Base-by-base conservation (phyloP, 1,139 yeast genomes). In the Yamadazyma trypodendri region DNA sequence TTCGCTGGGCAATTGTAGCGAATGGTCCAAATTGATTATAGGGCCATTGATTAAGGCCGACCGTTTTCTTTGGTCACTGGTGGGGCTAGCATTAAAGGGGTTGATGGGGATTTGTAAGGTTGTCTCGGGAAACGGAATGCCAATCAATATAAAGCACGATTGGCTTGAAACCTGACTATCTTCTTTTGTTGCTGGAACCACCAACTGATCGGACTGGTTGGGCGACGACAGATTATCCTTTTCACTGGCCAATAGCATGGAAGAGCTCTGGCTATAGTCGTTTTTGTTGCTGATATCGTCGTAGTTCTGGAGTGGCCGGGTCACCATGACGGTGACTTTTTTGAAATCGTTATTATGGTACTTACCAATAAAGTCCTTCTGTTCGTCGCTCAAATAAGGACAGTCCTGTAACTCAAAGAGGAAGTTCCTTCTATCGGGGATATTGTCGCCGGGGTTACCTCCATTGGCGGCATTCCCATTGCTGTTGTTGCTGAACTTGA, bases 11-110 rank as follows among this genome's bases (percentile, higher is more conserved):
- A 56, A 45, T 46, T 62, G 70, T 24, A 79, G 56, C 2, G 89
- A 72, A 42, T 79, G 77, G 55, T 90, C 97, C 35, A 90, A 60
- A 54, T 89, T 88, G 36, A 90, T 58, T 8, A 90, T 79, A 1
- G 97, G 97, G 0, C 97, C 97, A 40, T 75, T 77, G 22, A 81
- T 65, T 35, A 90, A 63, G 0, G 97, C 96, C 5, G 83, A 78
- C 39, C 89, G 72, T 54, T 90, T 90, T 31, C 96, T 69, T 47
- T 79, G 84, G 55, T 89, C 97, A 3, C 82, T 72, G 1, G 81
- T 69, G 2, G 87, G 84, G 38, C 67, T 66, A 6, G 77, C 68
- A 48, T 61, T 67, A 51, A 66, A 68, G 2, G 72, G 71, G 39
- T 67, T 68, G 27, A 69, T 63, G 3, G 73, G 74, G 25, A 48